Evolutionary conservation across 176 grass and related monocot species (phyloP).

Genomic region (Avena atlantica): DNA sequence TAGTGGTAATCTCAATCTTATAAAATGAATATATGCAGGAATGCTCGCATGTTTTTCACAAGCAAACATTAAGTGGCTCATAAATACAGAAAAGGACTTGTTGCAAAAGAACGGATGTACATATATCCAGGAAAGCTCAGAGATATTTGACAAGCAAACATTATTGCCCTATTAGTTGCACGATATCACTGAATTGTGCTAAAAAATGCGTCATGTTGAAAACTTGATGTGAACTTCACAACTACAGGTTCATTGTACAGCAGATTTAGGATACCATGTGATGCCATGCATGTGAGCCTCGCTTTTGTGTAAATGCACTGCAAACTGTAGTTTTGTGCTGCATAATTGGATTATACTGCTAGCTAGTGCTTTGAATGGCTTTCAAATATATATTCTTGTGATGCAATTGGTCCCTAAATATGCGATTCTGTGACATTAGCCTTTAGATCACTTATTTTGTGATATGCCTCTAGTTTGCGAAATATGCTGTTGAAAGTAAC

Average conservation of each 20-base stretch:
- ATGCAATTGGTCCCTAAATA: background rate
- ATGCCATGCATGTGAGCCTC: background rate
- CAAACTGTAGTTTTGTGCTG: background rate
- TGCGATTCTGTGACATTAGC: background rate
- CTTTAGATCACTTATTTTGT: background rate
- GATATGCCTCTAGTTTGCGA: background rate
- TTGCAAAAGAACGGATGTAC: background rate
- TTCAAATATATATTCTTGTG: background rate
- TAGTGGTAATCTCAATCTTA: background rate
- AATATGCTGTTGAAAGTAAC: conserved; percentile 2
- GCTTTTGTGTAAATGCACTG: background rate
- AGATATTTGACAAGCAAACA: background rate
- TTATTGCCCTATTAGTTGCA: background rate
- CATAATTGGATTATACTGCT: background rate
- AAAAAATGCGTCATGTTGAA: background rate
- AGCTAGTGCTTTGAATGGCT: background rate
- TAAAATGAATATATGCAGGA: conserved; percentile 2
- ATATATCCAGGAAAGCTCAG: background rate
- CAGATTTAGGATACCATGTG: background rate
- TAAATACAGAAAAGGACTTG: background rate
- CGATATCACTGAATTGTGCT: background rate
- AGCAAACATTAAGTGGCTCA: background rate
- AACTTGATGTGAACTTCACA: conserved; percentile 9
- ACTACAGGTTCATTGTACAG: background rate
- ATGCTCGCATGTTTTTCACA: background rate